Base-by-base conservation (phyloP, 2,329 filamentous ascomycete genomes). In the Venturia carpophila region DNA sequence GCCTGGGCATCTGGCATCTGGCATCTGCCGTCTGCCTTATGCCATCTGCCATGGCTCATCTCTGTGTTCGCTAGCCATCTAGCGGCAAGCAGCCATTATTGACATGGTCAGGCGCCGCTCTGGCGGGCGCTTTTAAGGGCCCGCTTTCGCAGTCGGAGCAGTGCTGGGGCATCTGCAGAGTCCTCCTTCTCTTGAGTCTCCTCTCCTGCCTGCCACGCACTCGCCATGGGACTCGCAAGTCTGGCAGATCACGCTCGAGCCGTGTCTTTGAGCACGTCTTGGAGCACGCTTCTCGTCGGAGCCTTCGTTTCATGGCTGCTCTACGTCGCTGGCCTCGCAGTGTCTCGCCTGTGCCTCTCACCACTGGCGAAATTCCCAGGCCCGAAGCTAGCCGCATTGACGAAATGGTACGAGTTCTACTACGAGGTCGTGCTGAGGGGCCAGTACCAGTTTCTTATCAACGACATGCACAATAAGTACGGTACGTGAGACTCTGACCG, bases 321-420 rank as follows among this genome's bases (percentile, higher is more conserved):
- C 10, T 65, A 64, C 60, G n/a, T 65, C n/a, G 30, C 55, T 15
- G 58, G 56, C 41, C 63, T 65, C 19, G 56, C 45, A 3, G 55
- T 66, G n/a, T 66, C 60, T 56, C 61, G 63, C 24, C 39, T 66
- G 19, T 66, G 66, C 43, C 56, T 66, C 17, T 43, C 34, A 19
- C 65, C 65, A 19, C 65, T 66, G 1, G 62, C 65, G 1, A 58
- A 58, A 30, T 66, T 66, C 27, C 65, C 65, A 17, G 65, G 65
- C n/a, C 65, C 65, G 11, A 64, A 64, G 41, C 42, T 66, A 34
- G 42, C 37, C 21, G 65, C 62, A 6, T 17, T 63, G 27, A 52
- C 64, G 11, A 63, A 65, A 62, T 65, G 64, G 58, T 65, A 65
- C 45, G 64, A 65, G 55, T 61, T 61, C 17, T 61, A 63, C 63